Percentiles rank a stretch among this genome's conserved stretches.
Evolutionary conservation across 1,284 basidiomycete genomes (phyloP).

Genomic region (Cutaneotrichosporon sp.): DNA sequence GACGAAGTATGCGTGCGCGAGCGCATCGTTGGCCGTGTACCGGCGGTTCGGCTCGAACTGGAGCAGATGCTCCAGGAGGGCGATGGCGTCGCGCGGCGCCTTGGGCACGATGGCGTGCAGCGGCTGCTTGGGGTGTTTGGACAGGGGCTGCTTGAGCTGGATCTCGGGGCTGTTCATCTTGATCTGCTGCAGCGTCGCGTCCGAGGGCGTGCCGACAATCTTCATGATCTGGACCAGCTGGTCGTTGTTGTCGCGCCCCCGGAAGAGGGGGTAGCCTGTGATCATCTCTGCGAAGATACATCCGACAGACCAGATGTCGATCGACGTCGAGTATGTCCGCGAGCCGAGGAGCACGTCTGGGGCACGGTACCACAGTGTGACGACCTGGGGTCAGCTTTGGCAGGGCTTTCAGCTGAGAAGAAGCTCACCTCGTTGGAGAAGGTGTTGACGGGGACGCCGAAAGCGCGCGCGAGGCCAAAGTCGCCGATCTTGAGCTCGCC

Average conservation of each 20-base stretch:
- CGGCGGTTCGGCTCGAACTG: conserved; percentile 95
- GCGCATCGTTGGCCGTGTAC: conserved; percentile 84
- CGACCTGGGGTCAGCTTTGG: conserved; percentile 60
- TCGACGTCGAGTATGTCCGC: conserved; percentile 90
- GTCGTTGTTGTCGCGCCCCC: conserved; percentile 96
- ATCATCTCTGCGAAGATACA: conserved; percentile 61
- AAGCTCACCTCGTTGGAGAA: conserved; percentile 90
- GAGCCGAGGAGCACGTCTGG: conserved; percentile 95
- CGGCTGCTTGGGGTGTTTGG: conserved; percentile 85
- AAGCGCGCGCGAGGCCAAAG: conserved; percentile 93
- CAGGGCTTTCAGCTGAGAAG: background rate
- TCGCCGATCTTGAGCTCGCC: conserved; percentile 90
- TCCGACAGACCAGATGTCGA: conserved; percentile 98
- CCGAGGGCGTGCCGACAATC: conserved; percentile 92
- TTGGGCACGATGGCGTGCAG: conserved; percentile 86
- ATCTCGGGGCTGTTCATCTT: conserved; percentile 93
- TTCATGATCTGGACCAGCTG: conserved; percentile 97
- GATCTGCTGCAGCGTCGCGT: conserved; percentile 82
- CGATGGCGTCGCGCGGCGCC: conserved; percentile 85
- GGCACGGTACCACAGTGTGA: conserved; percentile 97
- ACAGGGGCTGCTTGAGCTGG: conserved; percentile 55
- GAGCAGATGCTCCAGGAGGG: conserved; percentile 88
- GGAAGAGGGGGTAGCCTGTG: conserved; percentile 91
- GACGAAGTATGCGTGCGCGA: conserved; percentile 90
- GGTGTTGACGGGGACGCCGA: conserved; percentile 94